A percentile compares a stretch with the other conserved stretches of the same genome.
Evolutionary conservation across 148 eudicot species (phyloP).

Genomic region (Limonium bicolor): DNA sequence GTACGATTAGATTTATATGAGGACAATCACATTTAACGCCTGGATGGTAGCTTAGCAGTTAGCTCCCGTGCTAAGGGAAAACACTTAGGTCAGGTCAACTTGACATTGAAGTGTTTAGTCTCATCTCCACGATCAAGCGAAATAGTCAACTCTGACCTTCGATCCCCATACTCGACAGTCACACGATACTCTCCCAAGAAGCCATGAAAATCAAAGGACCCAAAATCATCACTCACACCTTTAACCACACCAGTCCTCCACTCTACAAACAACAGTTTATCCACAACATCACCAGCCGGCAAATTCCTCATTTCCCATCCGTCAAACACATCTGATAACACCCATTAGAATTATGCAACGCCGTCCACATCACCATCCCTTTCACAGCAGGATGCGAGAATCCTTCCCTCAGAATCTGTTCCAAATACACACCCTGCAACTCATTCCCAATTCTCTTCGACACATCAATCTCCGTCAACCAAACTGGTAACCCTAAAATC

Average conservation of each 20-base stretch:
- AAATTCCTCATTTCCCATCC: constrained; percentile 44
- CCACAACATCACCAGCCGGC: constrained; percentile 69
- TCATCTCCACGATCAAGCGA: constrained; percentile 46
- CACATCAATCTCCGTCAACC: constrained; percentile 93
- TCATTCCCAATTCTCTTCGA: constrained; percentile 4
- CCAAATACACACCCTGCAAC: constrained; percentile 48
- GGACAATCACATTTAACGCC: no score
- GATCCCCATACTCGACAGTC: constrained; percentile 21
- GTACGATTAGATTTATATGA: no score
- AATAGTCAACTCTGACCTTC: constrained; percentile 26
- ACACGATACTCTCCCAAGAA: constrained; percentile 60
- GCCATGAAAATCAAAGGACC: constrained; percentile 54
- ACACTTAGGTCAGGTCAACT: no score
- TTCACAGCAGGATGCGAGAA: constrained; percentile 54
- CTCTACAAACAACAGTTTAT: constrained; percentile 47
- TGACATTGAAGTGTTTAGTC: constrained; percentile 53
- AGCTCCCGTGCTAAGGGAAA: no score
- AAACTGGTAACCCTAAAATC: constrained; percentile 60
- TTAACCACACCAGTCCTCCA: constrained; percentile 44
- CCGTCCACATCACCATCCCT: constrained; percentile 80
- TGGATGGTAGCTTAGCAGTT: no score
- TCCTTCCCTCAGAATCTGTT: constrained; percentile 63
- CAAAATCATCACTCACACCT: constrained; percentile 41
- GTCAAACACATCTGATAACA: constrained; percentile 93
- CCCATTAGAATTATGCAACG: constrained; percentile 37